These are phyloP conservation scores for Tylopilus microsporus DNA, from an alignment of 1,284 basidiomycete species.

Conservation along the genomic window DNA sequence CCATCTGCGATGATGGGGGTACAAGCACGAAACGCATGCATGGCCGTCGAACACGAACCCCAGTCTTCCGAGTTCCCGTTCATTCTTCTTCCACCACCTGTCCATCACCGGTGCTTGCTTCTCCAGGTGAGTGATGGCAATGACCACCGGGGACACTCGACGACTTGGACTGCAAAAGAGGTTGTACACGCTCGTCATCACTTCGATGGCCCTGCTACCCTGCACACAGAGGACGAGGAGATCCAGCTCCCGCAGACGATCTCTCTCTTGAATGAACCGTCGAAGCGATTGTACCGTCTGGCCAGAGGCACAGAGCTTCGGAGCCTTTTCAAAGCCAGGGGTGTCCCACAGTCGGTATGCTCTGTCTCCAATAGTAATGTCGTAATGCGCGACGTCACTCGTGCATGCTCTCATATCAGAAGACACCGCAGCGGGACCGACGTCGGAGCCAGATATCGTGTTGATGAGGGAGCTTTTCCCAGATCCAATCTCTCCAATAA, in stretches of 20 bases:
- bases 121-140: slow-evolving; percentile 27
- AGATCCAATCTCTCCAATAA: slow-evolving; percentile 27
- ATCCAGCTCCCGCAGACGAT: slow-evolving; percentile 13
- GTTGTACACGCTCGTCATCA: slow-evolving; percentile 14
- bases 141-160: slow-evolving; percentile 20
- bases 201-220: slow-evolving; percentile 11
- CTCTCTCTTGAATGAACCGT: slow-evolving; percentile 18
- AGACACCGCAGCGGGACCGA: slow-evolving; percentile 10
- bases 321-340: slow-evolving; percentile 22
- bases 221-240: slow-evolving; percentile 20
- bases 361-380: slow-evolving; percentile 8
- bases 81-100: slow-evolving; percentile 28
- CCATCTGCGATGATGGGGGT: slow-evolving; percentile 13
- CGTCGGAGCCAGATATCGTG: slow-evolving; percentile 14
- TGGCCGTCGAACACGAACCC: slow-evolving; percentile 24
- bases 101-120: slow-evolving; percentile 24
- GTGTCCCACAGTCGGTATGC: slow-evolving; percentile 27
- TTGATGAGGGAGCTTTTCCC: slow-evolving; percentile 30
- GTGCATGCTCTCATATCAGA: slow-evolving; percentile 22
- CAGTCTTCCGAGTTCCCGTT: slow-evolving; percentile 5
- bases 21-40: slow-evolving; percentile 23
- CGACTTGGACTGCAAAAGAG: slow-evolving; percentile 17
- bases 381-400: slow-evolving; percentile 10
- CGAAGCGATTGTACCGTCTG: neutral
- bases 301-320: slow-evolving; percentile 2